Conservation (phyloP, 805 yeast genomes). For the Saccharomycopsis javanensis region DNA sequence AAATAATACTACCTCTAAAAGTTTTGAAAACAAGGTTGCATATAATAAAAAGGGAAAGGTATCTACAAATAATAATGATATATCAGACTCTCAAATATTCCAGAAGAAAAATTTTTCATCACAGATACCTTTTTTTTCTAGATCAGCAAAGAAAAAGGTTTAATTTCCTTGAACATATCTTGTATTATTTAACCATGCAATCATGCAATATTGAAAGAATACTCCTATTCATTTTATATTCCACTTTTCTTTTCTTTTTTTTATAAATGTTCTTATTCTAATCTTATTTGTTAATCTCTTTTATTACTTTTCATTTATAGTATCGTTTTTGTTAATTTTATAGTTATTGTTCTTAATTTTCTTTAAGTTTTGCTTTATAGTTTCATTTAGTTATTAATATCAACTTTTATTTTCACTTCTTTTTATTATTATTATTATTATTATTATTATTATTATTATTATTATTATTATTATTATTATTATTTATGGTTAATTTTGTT, state of each 20-base stretch:
- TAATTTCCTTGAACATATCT: background rate
- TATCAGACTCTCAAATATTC: background rate
- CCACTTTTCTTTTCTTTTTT: no score
- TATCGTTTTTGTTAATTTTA: background rate
- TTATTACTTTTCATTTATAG: background rate
- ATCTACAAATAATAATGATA: background rate
- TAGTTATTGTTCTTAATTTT: background rate
- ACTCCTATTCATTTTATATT: no score
- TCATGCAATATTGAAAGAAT: no score
- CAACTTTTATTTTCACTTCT: background rate
- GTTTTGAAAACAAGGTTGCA: background rate
- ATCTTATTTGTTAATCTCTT: background rate
- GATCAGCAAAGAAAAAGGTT: conserved; percentile 13
- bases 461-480: background rate
- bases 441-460: background rate
- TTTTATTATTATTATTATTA: background rate
- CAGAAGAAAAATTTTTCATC: conserved; percentile 14
- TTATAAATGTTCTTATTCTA: background rate
- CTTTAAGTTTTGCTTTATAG: background rate
- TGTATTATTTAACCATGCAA: background rate
- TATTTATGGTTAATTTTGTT: background rate
- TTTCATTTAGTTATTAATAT: no score
- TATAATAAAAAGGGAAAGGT: background rate
- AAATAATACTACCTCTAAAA: background rate
- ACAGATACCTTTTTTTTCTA: conserved; percentile 16